Base-by-base conservation (phyloP, 1,284 basidiomycete genomes). In the Marasmius sp. region DNA sequence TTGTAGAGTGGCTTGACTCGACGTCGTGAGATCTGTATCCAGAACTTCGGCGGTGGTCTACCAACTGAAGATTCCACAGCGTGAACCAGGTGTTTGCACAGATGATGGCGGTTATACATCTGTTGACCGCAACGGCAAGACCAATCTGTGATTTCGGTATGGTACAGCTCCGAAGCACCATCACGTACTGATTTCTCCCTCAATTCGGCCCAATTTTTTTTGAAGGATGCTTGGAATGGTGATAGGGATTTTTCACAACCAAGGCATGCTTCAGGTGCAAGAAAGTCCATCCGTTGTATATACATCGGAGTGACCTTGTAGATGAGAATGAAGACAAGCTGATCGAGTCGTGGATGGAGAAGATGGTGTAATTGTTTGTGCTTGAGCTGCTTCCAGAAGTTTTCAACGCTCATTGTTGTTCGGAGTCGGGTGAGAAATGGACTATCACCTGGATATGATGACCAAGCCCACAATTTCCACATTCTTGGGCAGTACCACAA, bases 21-120 rank as follows among this genome's bases (percentile, higher is more conserved):
- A 2, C 65, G 64, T 10, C 65, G 64, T 14, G 64, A 39, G 12
- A 74, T 62, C 16, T 68, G 22, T 0, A 33, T 18, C 60, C 63
- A 73, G 61, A 72, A 72, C 0, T 10, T 14, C 1, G 56, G 10
- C 0, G 61, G 52, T 27, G 27, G 27, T 27, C 5, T 27, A 27
- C 27, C 27, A 8, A 27, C 27, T 27, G 68, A 67, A 8, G 52
- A 14, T 2, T 50, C 56, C 33, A 74, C 65, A 0, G 66, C 65
- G 50, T 74, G 68, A 4, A 74, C 72, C 22, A 76, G 69, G 56
- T 75, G 74, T 59, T 75, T 75, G 69, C 72, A 75, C 0, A 75
- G 64, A 47, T 71, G 68, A 52, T 70, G 66, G 8, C 51, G 5
- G 45, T 74, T 57, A 53, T 70, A 73, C 55, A 71, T 74, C 52